Base-by-base conservation (phyloP, 176 grass and related monocot species). In the Ensete ventricosum region DNA sequence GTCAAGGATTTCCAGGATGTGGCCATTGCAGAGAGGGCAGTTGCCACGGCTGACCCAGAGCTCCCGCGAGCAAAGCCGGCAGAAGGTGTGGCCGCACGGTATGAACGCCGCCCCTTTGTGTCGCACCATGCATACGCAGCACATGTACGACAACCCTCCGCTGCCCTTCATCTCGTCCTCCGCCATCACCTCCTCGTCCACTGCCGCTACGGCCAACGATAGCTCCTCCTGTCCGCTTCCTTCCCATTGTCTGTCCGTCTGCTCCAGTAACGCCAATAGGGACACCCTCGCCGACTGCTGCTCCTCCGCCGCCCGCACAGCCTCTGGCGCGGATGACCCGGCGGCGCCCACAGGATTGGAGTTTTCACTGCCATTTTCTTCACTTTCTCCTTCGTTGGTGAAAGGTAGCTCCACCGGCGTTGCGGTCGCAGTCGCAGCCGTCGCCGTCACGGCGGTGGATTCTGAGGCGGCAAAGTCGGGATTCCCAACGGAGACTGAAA, bases 181-280 rank as follows among this genome's bases (percentile, higher is more conserved):
- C 1, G 24, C 52, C 62, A 1, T 34, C 55, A 11, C 73, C 68
- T 0, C 80, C 57, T 60, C 57, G 65, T 11, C 79, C 74, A 0
- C 81, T 82, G 0, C 75, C 83, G 0, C 67, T 50, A 25, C 22
- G 11, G 16, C 13, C 24, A 9, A 14, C 24, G 65, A 23, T 52
- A 11, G n/a, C 71, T 4, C 54, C 19, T 24, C 71, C 1, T 48
- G 34, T 10, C 57, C 74, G 29, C 57, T 60, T 60, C 51, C 63
- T 62, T 79, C 80, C 89, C 89, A 92, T 14, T 87, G 85, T 54
- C 59, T 73, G 77, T 91, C 88, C 19, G 89, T 70, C 66, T 89
- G 87, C 65, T 86, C 92, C n/a, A 96, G 73, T 50, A 96, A 62
- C 53, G 89, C 67, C 87, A 96, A 92, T 23, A 96, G 73, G 0